phyloP scores from a whole-genome alignment of 176 grass and related monocot genomes.

The Oryza australiensis region DNA sequence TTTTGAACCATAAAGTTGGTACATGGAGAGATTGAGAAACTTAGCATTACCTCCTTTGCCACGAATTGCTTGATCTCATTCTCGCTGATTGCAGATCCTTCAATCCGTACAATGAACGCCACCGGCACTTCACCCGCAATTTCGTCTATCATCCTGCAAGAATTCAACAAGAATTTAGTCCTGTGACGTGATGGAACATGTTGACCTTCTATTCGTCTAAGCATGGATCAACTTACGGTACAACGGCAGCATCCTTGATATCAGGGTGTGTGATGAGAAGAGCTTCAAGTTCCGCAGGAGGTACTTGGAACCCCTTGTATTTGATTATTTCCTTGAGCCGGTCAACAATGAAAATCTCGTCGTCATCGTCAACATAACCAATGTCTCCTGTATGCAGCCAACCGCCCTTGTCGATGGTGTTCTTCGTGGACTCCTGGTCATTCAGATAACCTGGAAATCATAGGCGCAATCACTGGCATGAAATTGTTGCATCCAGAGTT shows the following conservation, averaged over 20 bases:
- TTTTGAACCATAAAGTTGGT: not conserved
- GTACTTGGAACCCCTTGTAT: constrained; percentile 92
- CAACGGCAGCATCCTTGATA: constrained; percentile 84
- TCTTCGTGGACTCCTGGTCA: constrained; percentile 71
- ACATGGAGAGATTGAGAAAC: not conserved
- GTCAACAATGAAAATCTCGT: constrained; percentile 95
- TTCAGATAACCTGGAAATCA: constrained; percentile 84
- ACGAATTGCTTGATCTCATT: constrained; percentile 89
- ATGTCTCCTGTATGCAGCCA: constrained; percentile 96
- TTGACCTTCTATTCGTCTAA: not conserved
- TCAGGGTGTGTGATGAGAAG: constrained; percentile 78
- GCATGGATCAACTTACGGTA: constrained; percentile 60
- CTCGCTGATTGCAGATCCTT: constrained; percentile 75
- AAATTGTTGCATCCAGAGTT: not conserved
- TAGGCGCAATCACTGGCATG: not conserved
- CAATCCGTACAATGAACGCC: constrained; percentile 74
- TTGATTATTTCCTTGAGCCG: constrained; percentile 98
- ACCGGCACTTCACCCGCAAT: constrained; percentile 80
- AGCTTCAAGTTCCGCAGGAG: constrained; percentile 89
- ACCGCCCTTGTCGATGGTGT: constrained; percentile 83
- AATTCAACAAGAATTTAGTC: constrained; percentile 15
- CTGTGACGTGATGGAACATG: not conserved
- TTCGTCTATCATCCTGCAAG: constrained; percentile 85
- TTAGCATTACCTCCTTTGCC: constrained; percentile 66
- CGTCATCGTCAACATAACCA: constrained; percentile 75